Conservation (phyloP, 176 grass and related monocot genomes). For the Phoenix dactylifera region DNA sequence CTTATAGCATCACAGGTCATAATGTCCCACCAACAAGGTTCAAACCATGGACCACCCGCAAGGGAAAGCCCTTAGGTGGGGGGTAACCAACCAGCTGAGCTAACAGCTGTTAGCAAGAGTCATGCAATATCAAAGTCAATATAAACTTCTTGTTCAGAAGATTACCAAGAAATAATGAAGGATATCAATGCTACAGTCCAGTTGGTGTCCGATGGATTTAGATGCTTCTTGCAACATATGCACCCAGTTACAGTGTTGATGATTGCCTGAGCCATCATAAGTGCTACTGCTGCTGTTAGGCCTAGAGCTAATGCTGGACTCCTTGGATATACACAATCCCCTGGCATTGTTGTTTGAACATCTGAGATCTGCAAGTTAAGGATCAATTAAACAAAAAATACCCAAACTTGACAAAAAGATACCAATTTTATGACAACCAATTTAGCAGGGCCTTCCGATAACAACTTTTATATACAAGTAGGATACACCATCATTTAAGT, state of each 20-base stretch:
- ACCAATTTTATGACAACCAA: too few relatives aligned
- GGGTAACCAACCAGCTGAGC: too few relatives aligned
- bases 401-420: not conserved
- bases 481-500: too few relatives aligned
- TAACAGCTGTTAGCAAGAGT: not conserved
- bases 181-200: slow-evolving; percentile 86
- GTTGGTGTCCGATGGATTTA: slow-evolving; percentile 62
- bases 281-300: slow-evolving; percentile 51
- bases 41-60: too few relatives aligned
- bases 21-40: too few relatives aligned
- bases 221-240: slow-evolving; percentile 94
- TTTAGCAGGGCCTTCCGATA: too few relatives aligned
- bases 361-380: slow-evolving; percentile 43
- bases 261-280: slow-evolving; percentile 67
- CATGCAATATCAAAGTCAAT: not conserved
- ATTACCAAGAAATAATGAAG: slow-evolving; percentile 92
- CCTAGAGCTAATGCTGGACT: slow-evolving; percentile 75
- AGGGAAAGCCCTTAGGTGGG: too few relatives aligned
- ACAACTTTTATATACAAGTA: too few relatives aligned
- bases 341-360: slow-evolving; percentile 33
- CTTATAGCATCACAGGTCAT: too few relatives aligned
- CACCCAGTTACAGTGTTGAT: slow-evolving; percentile 87
- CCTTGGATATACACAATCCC: slow-evolving; percentile 70
- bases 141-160: slow-evolving; percentile 4
- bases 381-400: not conserved